phyloP scores from a whole-genome alignment of 805 yeast genomes.

The Metschnikowia corniflorae region DNA sequence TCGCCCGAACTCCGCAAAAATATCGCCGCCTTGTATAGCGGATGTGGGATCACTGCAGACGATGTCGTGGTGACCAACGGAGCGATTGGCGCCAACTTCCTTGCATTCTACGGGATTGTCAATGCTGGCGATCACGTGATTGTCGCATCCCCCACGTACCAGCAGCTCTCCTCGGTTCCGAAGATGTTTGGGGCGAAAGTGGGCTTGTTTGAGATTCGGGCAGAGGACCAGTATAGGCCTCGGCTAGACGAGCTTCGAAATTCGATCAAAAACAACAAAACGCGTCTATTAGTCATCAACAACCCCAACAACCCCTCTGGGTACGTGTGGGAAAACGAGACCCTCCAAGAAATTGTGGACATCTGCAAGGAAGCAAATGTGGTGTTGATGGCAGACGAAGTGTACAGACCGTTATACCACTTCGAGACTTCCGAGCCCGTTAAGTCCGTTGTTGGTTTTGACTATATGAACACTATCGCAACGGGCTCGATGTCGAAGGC shows the following conservation, averaged over 20 bases:
- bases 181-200: conserved; percentile 36
- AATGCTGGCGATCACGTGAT: conserved; percentile 46
- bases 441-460: conserved; percentile 37
- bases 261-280: conserved; percentile 30
- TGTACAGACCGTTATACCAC: conserved; percentile 51
- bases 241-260: conserved; percentile 28
- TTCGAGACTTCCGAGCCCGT: conserved; percentile 17
- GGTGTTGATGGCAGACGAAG: conserved; percentile 48
- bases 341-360: conserved; percentile 32
- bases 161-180: conserved; percentile 48
- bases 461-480: conserved; percentile 41
- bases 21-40: conserved; percentile 36
- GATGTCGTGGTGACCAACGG: conserved; percentile 50
- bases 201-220: conserved; percentile 29
- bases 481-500: conserved; percentile 55
- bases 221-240: conserved; percentile 36
- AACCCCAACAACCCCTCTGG: conserved; percentile 39
- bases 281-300: conserved; percentile 43
- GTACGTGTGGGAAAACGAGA: conserved; percentile 33
- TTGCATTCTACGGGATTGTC: conserved; percentile 41
- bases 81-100: conserved; percentile 54
- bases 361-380: conserved; percentile 33
- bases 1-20: conserved; percentile 34
- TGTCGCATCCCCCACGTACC: conserved; percentile 48
- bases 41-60: conserved; percentile 22